Conservation (phyloP, 495 filamentous ascomycete species). For the Aspergillus cavernicola region DNA sequence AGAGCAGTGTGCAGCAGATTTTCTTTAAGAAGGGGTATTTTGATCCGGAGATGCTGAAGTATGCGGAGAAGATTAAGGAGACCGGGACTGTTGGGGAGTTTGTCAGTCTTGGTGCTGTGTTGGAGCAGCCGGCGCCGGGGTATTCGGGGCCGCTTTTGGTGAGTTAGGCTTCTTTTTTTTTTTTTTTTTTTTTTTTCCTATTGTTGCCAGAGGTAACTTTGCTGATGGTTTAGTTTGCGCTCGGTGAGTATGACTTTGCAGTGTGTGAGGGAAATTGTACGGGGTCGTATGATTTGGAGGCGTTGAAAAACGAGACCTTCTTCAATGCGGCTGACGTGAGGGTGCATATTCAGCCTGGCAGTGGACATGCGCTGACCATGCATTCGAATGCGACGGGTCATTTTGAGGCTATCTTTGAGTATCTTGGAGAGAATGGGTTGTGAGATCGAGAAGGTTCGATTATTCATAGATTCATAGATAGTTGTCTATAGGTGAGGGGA, state of each 20-base stretch:
- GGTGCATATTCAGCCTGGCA: slow-evolving; percentile 1
- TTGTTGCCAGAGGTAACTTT: no score
- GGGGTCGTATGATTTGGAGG: background rate
- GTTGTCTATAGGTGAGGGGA: no score
- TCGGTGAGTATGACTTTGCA: slow-evolving; percentile 1
- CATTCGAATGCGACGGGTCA: slow-evolving; percentile 2
- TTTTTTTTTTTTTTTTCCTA: background rate
- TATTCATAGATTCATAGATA: no score
- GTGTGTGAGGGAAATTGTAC: background rate
- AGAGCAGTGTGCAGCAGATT: background rate
- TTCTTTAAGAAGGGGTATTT: slow-evolving; percentile 1
- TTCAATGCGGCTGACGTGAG: background rate
- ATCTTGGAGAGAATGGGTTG: background rate
- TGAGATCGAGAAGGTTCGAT: no score
- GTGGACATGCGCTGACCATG: slow-evolving; percentile 4
- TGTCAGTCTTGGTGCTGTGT: background rate
- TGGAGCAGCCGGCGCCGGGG: background rate
- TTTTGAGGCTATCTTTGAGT: background rate
- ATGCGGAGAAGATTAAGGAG: background rate
- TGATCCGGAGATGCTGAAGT: background rate
- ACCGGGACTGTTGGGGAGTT: background rate
- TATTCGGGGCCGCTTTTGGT: background rate
- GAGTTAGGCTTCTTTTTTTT: background rate
- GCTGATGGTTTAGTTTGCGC: background rate
- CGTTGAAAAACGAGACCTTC: background rate